Percentiles rank a stretch among this genome's conserved stretches.
Conservation (phyloP, 2,329 filamentous ascomycete genomes). For the Stromatinia cepivora region DNA sequence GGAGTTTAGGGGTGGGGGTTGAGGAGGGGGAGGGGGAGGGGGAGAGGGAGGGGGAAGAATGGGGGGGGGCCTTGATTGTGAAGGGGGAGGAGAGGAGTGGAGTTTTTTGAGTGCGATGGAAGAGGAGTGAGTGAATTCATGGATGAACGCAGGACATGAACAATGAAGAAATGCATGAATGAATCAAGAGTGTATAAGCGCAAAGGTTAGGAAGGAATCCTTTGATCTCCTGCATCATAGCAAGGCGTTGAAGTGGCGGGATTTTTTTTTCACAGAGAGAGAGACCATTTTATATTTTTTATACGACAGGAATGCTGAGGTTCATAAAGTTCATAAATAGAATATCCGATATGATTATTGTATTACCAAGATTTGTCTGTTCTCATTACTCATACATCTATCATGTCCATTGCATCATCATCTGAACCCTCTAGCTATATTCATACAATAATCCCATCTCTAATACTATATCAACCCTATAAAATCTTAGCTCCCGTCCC, state of each 20-base stretch:
- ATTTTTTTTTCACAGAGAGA: background rate
- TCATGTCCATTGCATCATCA: background rate
- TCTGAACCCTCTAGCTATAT: background rate
- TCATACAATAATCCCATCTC: background rate
- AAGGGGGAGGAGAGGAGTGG: background rate
- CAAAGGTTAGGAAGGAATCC: background rate
- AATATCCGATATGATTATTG: background rate
- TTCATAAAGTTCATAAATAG: background rate
- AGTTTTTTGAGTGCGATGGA: too few relatives aligned
- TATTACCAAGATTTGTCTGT: background rate
- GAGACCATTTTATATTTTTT: background rate
- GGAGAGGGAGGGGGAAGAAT: background rate
- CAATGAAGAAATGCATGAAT: background rate
- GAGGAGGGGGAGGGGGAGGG: background rate
- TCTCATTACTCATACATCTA: constrained; percentile 3
- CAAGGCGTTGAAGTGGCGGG: constrained; percentile 15
- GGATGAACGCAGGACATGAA: background rate
- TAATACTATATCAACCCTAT: constrained; percentile 23
- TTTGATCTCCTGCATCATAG: constrained; percentile 13
- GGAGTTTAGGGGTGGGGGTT: constrained; percentile 49
- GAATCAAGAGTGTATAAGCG: constrained; percentile 1
- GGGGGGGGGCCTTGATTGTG: background rate
- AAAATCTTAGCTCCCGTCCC: constrained; percentile 54
- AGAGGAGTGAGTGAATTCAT: too few relatives aligned
- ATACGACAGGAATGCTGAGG: background rate